Evolutionary conservation across 2,329 filamentous ascomycete genomes (phyloP).

Genomic region (Fusarium sterilihyphosum): DNA sequence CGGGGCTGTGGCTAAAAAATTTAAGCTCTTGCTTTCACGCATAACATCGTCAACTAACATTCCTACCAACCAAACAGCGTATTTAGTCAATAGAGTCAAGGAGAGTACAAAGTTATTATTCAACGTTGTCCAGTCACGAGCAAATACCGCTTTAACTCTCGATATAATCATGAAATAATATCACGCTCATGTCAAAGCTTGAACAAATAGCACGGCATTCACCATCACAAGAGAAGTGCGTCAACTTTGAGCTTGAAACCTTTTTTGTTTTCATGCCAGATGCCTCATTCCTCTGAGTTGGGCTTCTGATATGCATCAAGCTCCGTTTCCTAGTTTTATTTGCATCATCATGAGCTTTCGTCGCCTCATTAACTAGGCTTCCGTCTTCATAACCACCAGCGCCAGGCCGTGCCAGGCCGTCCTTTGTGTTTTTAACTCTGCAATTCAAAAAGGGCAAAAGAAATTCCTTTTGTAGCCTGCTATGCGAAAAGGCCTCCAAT

Average conservation of each 20-base stretch:
- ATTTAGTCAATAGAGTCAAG: background rate
- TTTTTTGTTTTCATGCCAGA: constrained; percentile 25
- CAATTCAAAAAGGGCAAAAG: constrained; percentile 42
- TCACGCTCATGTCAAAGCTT: background rate
- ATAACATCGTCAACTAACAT: background rate
- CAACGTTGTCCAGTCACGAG: background rate
- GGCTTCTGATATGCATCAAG: constrained; percentile 19
- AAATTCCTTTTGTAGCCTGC: constrained; percentile 33
- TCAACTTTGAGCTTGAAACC: constrained; percentile 22
- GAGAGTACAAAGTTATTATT: background rate
- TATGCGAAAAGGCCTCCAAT: constrained; percentile 32
- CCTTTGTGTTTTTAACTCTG: constrained; percentile 25
- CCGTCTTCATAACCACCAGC: constrained; percentile 34
- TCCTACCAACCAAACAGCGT: background rate
- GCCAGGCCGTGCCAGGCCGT: constrained; percentile 39
- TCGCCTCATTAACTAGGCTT: constrained; percentile 36
- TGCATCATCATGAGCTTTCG: constrained; percentile 25
- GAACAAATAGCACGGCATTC: background rate
- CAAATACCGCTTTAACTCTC: background rate
- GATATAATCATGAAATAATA: background rate
- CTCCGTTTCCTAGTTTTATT: constrained; percentile 30
- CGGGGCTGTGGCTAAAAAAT: background rate
- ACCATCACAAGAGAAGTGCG: background rate
- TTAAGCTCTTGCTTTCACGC: background rate
- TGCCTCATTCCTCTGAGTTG: background rate